These are phyloP conservation scores for Elongisporangium anandrum DNA, from an alignment of 352 stramenopile genomes.

Conservation along the genomic window DNA sequence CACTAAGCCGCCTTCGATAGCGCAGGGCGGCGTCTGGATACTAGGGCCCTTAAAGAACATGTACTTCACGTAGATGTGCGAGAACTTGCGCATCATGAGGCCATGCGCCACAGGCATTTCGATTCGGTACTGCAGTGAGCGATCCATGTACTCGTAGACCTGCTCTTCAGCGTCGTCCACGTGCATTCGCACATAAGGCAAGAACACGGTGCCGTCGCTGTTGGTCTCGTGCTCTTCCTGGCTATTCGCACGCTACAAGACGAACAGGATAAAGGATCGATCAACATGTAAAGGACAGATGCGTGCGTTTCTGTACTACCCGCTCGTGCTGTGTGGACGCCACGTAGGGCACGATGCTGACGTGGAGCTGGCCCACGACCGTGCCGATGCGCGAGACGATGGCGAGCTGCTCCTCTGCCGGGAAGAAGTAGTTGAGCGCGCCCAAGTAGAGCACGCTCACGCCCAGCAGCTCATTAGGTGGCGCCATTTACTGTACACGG, in stretches of 20 bases:
- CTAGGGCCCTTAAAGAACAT: conserved; percentile 36
- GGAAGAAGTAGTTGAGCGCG: conserved; percentile 62
- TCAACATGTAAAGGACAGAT: conserved; percentile 1
- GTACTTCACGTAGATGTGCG: conserved; percentile 36
- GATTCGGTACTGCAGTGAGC: conserved; percentile 40
- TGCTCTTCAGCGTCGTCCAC: conserved; percentile 44
- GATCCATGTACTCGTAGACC: conserved; percentile 47
- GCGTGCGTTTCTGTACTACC: background rate
- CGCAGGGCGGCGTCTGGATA: conserved; percentile 19
- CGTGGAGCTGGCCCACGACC: conserved; percentile 25
- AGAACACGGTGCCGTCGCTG: conserved; percentile 19
- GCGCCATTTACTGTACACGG: background rate
- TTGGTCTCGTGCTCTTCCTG: background rate
- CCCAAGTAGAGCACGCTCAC: conserved; percentile 54
- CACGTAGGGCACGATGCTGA: conserved; percentile 42
- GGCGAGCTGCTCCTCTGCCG: conserved; percentile 31
- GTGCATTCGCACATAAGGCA: conserved; percentile 22
- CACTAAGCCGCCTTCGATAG: conserved; percentile 3
- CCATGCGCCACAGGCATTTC: conserved; percentile 16
- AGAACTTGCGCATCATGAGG: conserved; percentile 27
- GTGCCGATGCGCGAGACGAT: conserved; percentile 53
- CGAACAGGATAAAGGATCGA: background rate
- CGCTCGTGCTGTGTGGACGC: background rate
- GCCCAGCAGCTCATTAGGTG: conserved; percentile 24
- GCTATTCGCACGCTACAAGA: background rate